Percentiles rank a stretch among this genome's conserved stretches.
Conservation (phyloP, 495 filamentous ascomycete species). For the Paragyromitra xinjiangensis region DNA sequence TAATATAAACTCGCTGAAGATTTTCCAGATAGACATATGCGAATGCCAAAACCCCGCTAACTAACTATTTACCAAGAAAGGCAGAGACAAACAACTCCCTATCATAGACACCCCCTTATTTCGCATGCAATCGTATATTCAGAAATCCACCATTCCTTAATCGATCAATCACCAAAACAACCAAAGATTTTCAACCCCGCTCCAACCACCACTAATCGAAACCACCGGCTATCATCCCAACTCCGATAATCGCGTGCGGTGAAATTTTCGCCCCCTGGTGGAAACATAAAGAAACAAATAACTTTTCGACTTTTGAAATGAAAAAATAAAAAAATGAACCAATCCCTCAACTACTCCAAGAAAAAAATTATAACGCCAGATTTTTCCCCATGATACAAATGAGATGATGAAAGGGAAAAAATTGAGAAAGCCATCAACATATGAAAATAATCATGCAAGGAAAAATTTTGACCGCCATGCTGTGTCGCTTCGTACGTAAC, state of each 20-base stretch:
- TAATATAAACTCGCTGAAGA: constrained; percentile 20
- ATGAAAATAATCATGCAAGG: constrained; percentile 20
- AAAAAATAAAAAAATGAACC: constrained; percentile 17
- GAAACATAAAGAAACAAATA: constrained; percentile 29
- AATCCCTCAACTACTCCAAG: constrained; percentile 46
- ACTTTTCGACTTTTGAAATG: constrained; percentile 47
- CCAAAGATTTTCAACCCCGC: constrained; percentile 27
- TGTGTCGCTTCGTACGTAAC: constrained; percentile 40
- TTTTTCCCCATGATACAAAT: constrained; percentile 32
- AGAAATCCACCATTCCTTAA: constrained; percentile 19
- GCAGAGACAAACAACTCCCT: constrained; percentile 36
- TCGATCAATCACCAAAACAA: constrained; percentile 32
- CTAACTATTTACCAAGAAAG: constrained; percentile 23
- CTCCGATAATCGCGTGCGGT: neutral
- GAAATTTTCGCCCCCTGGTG: constrained; percentile 18
- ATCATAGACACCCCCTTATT: constrained; percentile 23
- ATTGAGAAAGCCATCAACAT: constrained; percentile 23
- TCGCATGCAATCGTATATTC: constrained; percentile 35
- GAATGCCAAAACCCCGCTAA: constrained; percentile 23
- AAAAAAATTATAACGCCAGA: constrained; percentile 43
- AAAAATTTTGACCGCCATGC: constrained; percentile 42
- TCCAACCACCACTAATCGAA: constrained; percentile 14
- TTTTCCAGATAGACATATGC: constrained; percentile 30
- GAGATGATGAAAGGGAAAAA: constrained; percentile 34
- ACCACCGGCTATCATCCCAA: constrained; percentile 23